Conservation (phyloP, 495 filamentous ascomycete species). For the Neurospora sp. region DNA sequence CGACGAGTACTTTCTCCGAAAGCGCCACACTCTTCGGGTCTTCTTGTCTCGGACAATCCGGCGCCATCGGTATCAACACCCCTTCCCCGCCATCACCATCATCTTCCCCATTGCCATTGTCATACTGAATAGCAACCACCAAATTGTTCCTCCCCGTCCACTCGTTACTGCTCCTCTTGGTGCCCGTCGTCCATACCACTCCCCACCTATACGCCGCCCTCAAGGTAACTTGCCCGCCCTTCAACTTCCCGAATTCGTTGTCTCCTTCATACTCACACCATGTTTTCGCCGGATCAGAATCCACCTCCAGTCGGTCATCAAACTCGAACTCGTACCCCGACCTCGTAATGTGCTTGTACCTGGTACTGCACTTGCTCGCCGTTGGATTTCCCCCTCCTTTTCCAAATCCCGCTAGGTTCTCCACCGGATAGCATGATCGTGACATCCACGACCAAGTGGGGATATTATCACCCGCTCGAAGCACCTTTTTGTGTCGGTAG, state of each 20-base stretch:
- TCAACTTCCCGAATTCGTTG: constrained; percentile 1
- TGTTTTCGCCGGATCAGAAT: background rate
- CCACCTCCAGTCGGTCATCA: constrained; percentile 2
- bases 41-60: constrained; percentile 2
- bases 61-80: background rate
- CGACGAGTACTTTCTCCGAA: background rate
- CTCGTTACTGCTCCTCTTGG: background rate
- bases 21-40: constrained; percentile 6
- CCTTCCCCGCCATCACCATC: background rate
- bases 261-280: constrained; percentile 6
- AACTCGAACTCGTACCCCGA: background rate
- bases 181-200: background rate
- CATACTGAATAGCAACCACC: background rate
- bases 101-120: background rate
- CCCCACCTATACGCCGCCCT: constrained; percentile 1
- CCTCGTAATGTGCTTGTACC: constrained; percentile 7
- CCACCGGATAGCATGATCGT: background rate
- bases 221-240: constrained; percentile 2
- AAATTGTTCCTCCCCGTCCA: constrained; percentile 5
- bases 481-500: constrained; percentile 4
- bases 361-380: background rate
- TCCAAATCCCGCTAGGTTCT: background rate
- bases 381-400: background rate
- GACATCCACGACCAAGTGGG: constrained; percentile 12
- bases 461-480: background rate